Evolutionary conservation across 805 yeast species (phyloP), one percentile per base, ranked within the genome.

Genomic region (Starmerella asiatica): DNA sequence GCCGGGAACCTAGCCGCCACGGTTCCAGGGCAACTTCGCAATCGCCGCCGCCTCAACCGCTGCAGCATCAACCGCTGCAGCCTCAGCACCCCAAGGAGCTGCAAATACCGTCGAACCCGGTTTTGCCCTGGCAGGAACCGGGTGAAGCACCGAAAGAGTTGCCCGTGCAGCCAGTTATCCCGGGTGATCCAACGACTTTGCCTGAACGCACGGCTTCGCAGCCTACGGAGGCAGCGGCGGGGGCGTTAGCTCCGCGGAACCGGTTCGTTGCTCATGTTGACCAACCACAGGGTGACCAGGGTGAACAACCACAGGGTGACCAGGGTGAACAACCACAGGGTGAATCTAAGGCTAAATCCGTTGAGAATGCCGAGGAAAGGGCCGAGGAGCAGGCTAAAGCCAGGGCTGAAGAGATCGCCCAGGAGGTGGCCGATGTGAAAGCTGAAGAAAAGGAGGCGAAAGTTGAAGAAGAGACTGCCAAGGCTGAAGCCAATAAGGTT

Each of bases 171-270:
- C 7, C 9, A 7, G 26, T 23, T 7, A 7, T 23, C 26, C n/a
- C n/a, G n/a, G n/a, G n/a, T n/a, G n/a, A n/a, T n/a, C n/a, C n/a
- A n/a, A n/a, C n/a, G n/a, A n/a, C n/a, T n/a, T n/a, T n/a, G n/a
- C n/a, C n/a, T n/a, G n/a, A 26, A 4, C 30, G 36, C 29, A 42
- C 48, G 12, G 28, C 38, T 9, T 28, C 38, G 15, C 48, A 39
- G 34, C 48, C 48, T 6, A 38, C 32, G 30, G 20, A 37, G 9
- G 37, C 37, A 12, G 48, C 48, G 1, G 40, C 39, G 11, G 43
- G 37, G 21, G 24, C 44, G n/a, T 30, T 44, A 12, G 37, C 40
- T 15, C 46, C 45, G 12, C 38, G 48, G 16, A 41, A 44, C 37
- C 36, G 45, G 24, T 40, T 38, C 17, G 31, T 40, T 3, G 42